phyloP scores from a whole-genome alignment of 805 yeast species.

The Maudiozyma turicensis region DNA sequence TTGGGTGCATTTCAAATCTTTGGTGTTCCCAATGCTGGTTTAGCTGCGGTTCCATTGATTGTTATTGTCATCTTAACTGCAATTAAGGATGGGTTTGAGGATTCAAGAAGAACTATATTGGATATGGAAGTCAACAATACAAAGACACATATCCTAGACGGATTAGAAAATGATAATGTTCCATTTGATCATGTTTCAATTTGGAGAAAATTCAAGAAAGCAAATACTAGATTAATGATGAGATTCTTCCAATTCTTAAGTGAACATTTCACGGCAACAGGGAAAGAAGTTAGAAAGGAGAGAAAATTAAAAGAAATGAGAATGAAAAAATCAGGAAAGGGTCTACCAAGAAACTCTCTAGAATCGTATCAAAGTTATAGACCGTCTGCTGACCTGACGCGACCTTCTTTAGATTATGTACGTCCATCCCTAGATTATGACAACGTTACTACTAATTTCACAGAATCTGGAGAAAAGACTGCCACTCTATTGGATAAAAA shows the following conservation, averaged over 20 bases:
- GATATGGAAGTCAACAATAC: conserved; percentile 75
- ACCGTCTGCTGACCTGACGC: conserved; percentile 21
- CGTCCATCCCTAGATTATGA: conserved; percentile 18
- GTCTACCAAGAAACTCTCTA: conserved; percentile 32
- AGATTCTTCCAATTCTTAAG: conserved; percentile 19
- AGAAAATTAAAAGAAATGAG: conserved; percentile 6
- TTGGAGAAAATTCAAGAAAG: conserved; percentile 66
- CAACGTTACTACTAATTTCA: not conserved
- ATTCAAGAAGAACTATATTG: conserved; percentile 60
- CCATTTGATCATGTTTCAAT: conserved; percentile 51
- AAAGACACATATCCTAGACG: conserved; percentile 51
- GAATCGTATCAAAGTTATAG: conserved; percentile 28
- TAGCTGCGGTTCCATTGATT: conserved; percentile 69
- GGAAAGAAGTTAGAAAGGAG: conserved; percentile 23
- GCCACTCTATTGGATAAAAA: conserved; percentile 49
- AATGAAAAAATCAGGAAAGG: conserved; percentile 6
- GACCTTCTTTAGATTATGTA: conserved; percentile 29
- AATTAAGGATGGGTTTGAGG: conserved; percentile 72
- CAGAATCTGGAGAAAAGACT: conserved; percentile 39
- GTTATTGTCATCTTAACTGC: conserved; percentile 71
- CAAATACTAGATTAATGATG: conserved; percentile 29
- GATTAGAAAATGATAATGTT: conserved; percentile 50
- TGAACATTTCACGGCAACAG: conserved; percentile 28
- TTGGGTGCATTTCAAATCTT: conserved; percentile 69
- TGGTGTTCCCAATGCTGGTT: conserved; percentile 72